These are phyloP conservation scores for Whalleya microplaca DNA, from an alignment of 2,329 filamentous ascomycete species.

Conservation along the genomic window DNA sequence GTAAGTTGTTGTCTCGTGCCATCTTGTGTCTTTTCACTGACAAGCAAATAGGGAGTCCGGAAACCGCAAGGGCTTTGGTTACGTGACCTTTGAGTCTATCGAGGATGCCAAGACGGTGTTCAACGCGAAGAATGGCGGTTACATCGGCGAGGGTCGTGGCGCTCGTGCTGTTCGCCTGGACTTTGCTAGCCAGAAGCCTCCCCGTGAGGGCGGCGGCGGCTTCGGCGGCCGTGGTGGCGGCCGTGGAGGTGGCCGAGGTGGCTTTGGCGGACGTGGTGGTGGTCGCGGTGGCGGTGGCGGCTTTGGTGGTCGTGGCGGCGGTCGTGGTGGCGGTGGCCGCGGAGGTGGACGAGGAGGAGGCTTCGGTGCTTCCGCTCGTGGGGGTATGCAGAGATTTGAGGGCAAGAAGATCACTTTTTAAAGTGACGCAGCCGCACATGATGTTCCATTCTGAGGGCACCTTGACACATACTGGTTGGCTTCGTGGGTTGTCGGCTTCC, in stretches of 20 bases:
- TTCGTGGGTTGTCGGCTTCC: constrained; percentile 62
- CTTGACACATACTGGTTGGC: constrained; percentile 51
- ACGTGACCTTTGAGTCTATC: constrained; percentile 79
- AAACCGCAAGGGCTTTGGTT: constrained; percentile 89
- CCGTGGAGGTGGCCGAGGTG: constrained; percentile 51
- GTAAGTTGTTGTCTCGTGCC: constrained; percentile 45
- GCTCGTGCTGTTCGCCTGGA: constrained; percentile 82
- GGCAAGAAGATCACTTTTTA: constrained; percentile 76
- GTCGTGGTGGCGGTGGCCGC: constrained; percentile 49
- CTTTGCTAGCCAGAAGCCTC: constrained; percentile 71
- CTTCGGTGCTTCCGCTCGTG: constrained; percentile 49
- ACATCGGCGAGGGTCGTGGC: constrained; percentile 65
- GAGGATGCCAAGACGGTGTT: constrained; percentile 82
- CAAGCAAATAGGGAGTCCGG: constrained; percentile 66
- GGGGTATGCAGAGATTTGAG: constrained; percentile 61
- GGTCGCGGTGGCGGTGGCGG: constrained; percentile 52
- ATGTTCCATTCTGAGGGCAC: constrained; percentile 47
- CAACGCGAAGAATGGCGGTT: constrained; percentile 68
- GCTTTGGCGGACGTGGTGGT: constrained; percentile 54
- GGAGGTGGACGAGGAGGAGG: constrained; percentile 48
- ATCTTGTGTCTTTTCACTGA: constrained; percentile 33
- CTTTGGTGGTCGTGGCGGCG: constrained; percentile 48
- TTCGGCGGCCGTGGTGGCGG: constrained; percentile 53
- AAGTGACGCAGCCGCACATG: constrained; percentile 44
- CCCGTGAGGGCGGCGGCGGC: constrained; percentile 59